These are phyloP conservation scores for Cryptococcus deneoformans DNA, from an alignment of 1,284 basidiomycete genomes.

Conservation along the genomic window DNA sequence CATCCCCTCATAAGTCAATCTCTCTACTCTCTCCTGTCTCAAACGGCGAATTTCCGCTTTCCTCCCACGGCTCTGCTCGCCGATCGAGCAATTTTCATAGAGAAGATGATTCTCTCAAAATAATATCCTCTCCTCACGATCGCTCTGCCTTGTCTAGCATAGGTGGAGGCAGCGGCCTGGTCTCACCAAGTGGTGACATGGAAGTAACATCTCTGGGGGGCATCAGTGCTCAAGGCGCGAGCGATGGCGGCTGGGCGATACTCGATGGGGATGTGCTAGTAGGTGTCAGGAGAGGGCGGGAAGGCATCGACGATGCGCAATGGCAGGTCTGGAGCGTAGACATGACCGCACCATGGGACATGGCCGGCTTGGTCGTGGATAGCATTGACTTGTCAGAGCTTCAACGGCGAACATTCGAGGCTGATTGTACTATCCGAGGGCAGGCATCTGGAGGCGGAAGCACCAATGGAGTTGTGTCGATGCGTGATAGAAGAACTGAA, in stretches of 20 bases:
- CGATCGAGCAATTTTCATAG: conserved; percentile 26
- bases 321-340: conserved; percentile 41
- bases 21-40: conserved; percentile 25
- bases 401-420: not conserved
- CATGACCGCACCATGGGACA: conserved; percentile 33
- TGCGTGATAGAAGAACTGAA: conserved; percentile 31
- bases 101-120: conserved; percentile 11
- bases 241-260: conserved; percentile 20
- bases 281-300: conserved; percentile 24
- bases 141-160: not conserved
- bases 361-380: conserved; percentile 26
- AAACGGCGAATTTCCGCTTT: conserved; percentile 41
- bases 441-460: not conserved
- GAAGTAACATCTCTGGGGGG: conserved; percentile 32
- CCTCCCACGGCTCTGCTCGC: conserved; percentile 36
- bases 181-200: conserved; percentile 21
- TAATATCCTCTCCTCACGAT: conserved; percentile 2
- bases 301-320: conserved; percentile 38
- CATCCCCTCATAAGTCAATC: conserved; percentile 26
- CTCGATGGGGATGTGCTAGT: conserved; percentile 20
- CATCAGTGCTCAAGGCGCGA: conserved; percentile 9
- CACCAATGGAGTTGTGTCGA: conserved; percentile 15
- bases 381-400: conserved; percentile 4
- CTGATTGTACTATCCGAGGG: not conserved
- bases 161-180: not conserved